These are phyloP conservation scores for Zostera marina DNA, from an alignment of 116 monocot species.

Conservation along the genomic window DNA sequence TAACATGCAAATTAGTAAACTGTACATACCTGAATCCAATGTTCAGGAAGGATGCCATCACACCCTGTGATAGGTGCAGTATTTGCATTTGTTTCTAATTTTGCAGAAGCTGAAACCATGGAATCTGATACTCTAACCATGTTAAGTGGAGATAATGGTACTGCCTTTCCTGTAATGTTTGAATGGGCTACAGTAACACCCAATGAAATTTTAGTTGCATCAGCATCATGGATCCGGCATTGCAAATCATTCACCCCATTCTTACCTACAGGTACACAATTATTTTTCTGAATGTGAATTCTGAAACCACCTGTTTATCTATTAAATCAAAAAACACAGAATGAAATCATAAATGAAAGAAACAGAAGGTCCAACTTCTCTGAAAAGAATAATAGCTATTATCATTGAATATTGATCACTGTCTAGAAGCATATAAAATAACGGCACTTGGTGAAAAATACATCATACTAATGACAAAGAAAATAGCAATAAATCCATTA, in stretches of 20 bases:
- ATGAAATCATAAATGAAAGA: neutral
- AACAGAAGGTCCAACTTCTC: neutral
- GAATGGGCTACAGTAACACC: constrained; percentile 5
- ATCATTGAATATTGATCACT: too few species aligned
- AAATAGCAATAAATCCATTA: neutral
- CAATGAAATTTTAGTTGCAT: constrained; percentile 4
- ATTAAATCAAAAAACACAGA: neutral
- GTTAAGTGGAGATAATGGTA: constrained; percentile 2
- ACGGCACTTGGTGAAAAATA: too few species aligned
- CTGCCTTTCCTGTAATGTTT: constrained; percentile 2
- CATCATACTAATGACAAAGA: neutral
- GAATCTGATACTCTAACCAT: neutral
- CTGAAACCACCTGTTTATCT: neutral
- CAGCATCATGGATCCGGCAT: neutral
- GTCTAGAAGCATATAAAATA: too few species aligned
- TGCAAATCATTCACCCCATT: constrained; percentile 8
- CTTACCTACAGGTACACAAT: constrained; percentile 3
- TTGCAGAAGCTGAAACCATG: constrained; percentile 1
- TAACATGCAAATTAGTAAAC: neutral
- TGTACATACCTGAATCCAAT: constrained; percentile 8
- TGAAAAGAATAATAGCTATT: neutral
- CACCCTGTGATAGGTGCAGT: neutral
- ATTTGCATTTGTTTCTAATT: constrained; percentile 4
- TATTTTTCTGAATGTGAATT: neutral
- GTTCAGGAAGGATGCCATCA: constrained; percentile 8